Evolutionary conservation across 305 asterid genomes (phyloP).

Genomic region (Rubia occidens): DNA sequence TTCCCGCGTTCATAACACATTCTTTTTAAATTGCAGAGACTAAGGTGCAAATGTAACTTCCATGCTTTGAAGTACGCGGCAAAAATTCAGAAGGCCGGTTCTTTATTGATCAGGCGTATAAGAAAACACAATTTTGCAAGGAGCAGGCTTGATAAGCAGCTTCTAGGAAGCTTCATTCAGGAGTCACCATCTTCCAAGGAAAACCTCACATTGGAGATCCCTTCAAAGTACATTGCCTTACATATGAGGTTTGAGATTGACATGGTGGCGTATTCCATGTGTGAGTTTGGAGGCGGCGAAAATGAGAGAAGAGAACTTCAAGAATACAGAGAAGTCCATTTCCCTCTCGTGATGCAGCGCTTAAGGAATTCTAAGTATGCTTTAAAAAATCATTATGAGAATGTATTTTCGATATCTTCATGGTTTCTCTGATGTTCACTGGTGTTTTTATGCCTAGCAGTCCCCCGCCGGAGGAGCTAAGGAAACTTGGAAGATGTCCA

Average conservation of each 20-base stretch:
- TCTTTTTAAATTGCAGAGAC: conserved; percentile 39
- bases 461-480: conserved; percentile 44
- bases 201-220: conserved; percentile 16
- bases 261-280: conserved; percentile 94
- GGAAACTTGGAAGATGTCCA: conserved; percentile 74
- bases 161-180: conserved; percentile 61
- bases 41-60: conserved; percentile 92
- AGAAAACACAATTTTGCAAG: conserved; percentile 35
- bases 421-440: background rate
- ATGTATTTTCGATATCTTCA: background rate
- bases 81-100: conserved; percentile 52
- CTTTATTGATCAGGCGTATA: conserved; percentile 55
- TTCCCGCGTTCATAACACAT: background rate
- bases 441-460: conserved; percentile 28
- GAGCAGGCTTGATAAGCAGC: conserved; percentile 53
- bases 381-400: background rate
- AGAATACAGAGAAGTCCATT: conserved; percentile 72
- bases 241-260: conserved; percentile 90
- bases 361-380: conserved; percentile 48
- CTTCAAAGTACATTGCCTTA: conserved; percentile 68
- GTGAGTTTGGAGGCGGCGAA: conserved; percentile 87
- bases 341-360: conserved; percentile 66
- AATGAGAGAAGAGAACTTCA: conserved; percentile 54
- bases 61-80: conserved; percentile 74
- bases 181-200: conserved; percentile 20